Base-by-base conservation (phyloP, 2,329 filamentous ascomycete species). In the Fusarium pseudonygamai region DNA sequence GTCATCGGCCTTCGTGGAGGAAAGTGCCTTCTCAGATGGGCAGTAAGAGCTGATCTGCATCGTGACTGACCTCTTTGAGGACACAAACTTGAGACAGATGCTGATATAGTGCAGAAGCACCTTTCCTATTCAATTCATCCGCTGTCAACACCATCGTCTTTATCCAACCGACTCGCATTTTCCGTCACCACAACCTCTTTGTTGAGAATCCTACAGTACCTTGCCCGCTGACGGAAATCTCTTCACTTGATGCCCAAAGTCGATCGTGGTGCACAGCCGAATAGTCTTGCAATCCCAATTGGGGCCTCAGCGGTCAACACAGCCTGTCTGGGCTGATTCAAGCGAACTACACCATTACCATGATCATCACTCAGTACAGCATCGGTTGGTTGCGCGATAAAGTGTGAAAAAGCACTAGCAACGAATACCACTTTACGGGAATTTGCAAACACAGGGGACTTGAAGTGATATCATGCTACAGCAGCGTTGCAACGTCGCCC, bases 381-480 rank as follows among this genome's bases (percentile, higher is more conserved):
- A 42, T 24, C 36, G 36, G n/a, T 30, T 26, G 30, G 36, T 37
- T 32, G 30, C 55, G 42, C 36, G 42, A 47, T 47, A 50, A 39
- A 49, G 42, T 43, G 50, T 52, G 65, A 22, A 69, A 42, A 60
- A 20, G 42, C 47, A 49, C 49, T 42, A 69, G 45, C 66, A 55
- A 47, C 40, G 39, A 70, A 60, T 62, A 26, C 26, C 46, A 36
- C 56, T 39, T 45, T 26, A 43, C 49, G 43, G 43, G 30, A 43
- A 39, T 64, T 45, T 43, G 53, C 47, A 39, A 64, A 45, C 50
- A 56, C 49, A 60, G 45, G 40, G 46, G 42, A 63, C 64, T 58
- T 65, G 58, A 64, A 71, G 79, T 81, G 80, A 81, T 80, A 81
- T 81, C 79, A 81, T 80, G 66, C 53, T 68, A 79, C 78, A 78